Conservation (phyloP, 2,329 filamentous ascomycete species). For the Hyphodiscus sp. region DNA sequence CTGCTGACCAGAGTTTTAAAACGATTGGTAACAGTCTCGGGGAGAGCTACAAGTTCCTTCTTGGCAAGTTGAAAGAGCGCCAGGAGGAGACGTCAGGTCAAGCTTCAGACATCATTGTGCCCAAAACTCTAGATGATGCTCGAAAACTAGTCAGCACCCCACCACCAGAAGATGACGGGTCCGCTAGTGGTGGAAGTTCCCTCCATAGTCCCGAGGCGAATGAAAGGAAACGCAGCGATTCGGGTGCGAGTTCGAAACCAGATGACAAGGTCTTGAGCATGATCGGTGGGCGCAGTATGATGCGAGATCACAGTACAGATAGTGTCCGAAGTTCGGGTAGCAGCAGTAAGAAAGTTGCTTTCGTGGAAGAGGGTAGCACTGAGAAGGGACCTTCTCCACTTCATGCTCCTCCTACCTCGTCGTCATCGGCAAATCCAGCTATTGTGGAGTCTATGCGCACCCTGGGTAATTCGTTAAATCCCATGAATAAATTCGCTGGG, state of each 20-base stretch:
- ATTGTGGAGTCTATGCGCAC: slow-evolving; percentile 75
- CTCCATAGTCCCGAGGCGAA: slow-evolving; percentile 34
- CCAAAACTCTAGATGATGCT: slow-evolving; percentile 89
- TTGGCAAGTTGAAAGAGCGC: slow-evolving; percentile 78
- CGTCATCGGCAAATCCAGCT: slow-evolving; percentile 46
- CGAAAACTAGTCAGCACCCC: slow-evolving; percentile 78
- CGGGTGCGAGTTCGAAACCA: slow-evolving; percentile 30
- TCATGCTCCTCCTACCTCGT: slow-evolving; percentile 24
- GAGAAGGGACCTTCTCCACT: slow-evolving; percentile 32
- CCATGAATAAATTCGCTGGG: slow-evolving; percentile 69
- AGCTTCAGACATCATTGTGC: slow-evolving; percentile 53
- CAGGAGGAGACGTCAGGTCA: slow-evolving; percentile 40
- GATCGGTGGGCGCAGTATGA: slow-evolving; percentile 56
- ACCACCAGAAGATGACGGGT: slow-evolving; percentile 38
- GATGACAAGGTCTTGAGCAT: slow-evolving; percentile 66
- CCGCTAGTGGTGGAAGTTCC: slow-evolving; percentile 43
- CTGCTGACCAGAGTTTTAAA: slow-evolving; percentile 87
- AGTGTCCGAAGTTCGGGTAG: slow-evolving; percentile 59
- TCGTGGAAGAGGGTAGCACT: slow-evolving; percentile 33
- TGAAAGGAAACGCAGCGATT: slow-evolving; percentile 27
- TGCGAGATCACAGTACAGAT: slow-evolving; percentile 70
- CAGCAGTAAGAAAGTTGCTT: slow-evolving; percentile 50
- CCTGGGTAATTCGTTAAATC: slow-evolving; percentile 74
- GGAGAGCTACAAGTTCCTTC: slow-evolving; percentile 87
- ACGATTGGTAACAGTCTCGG: slow-evolving; percentile 86